phyloP scores from a whole-genome alignment of 139 green algal genomes.

The Haematococcus sp. region DNA sequence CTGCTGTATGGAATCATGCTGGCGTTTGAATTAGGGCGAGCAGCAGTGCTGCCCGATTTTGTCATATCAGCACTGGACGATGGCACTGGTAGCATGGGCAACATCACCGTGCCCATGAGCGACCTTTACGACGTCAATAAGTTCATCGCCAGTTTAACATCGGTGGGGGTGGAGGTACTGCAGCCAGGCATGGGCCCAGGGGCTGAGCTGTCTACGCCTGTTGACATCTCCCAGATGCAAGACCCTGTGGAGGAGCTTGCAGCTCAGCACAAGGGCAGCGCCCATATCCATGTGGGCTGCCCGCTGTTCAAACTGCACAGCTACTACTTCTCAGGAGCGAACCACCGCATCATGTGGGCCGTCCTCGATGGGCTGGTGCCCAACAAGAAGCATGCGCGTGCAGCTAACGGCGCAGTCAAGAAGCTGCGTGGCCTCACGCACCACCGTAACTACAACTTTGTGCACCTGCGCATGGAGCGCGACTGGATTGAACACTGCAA shows the following conservation, averaged over 20 bases:
- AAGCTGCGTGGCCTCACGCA: not conserved
- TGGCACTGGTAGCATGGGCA: no score
- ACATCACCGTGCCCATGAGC: not conserved
- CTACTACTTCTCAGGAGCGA: not conserved
- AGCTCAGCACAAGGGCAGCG: not conserved
- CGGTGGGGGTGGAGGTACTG: not conserved
- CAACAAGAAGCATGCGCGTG: not conserved
- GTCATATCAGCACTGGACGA: no score
- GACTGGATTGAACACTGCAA: conserved; percentile 45
- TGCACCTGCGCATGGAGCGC: conserved; percentile 38
- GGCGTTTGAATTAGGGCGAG: conserved; percentile 7
- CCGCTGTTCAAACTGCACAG: conserved; percentile 6
- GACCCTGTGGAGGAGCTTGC: conserved; percentile 11
- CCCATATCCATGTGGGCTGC: conserved; percentile 9
- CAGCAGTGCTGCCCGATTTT: conserved; percentile 2
- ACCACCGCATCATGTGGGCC: conserved; percentile 28
- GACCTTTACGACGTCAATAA: not conserved
- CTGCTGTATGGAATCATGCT: conserved; percentile 9
- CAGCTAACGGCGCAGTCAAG: not conserved
- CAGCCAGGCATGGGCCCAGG: not conserved
- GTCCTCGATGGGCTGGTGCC: conserved; percentile 27
- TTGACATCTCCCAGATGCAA: conserved; percentile 4
- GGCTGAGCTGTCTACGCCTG: conserved; percentile 3
- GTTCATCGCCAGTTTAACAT: conserved; percentile 1
- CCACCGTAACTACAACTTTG: conserved; percentile 24